These are phyloP conservation scores for Akanthomyces uredinophilus DNA, from an alignment of 2,329 filamentous ascomycete species.

Conservation along the genomic window DNA sequence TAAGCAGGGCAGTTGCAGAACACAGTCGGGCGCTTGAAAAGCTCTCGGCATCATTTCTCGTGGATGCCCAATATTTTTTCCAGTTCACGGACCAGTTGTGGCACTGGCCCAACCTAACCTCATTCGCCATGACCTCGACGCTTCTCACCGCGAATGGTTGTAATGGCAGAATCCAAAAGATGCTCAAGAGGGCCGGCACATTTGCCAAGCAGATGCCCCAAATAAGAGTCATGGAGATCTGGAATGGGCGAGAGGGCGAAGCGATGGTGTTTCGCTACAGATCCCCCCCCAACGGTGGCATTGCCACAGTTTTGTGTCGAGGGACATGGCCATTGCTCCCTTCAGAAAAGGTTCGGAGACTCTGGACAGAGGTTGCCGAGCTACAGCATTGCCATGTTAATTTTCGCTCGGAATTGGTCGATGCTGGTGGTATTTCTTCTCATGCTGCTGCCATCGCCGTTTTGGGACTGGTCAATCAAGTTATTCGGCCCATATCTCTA, in stretches of 20 bases:
- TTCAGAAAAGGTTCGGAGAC: neutral
- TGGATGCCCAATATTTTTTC: neutral
- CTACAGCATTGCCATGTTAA: too few species aligned
- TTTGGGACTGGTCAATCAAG: neutral
- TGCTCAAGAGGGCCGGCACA: neutral
- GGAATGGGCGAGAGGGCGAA: neutral
- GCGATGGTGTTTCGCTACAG: neutral
- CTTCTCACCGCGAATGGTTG: neutral
- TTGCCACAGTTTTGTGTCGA: neutral
- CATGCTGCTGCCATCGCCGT: neutral
- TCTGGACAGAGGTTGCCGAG: neutral
- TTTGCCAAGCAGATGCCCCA: neutral
- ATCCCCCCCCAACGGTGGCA: neutral
- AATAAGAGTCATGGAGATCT: neutral
- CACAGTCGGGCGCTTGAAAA: neutral
- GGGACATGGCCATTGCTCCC: neutral
- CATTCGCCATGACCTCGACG: neutral
- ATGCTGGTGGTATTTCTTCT: neutral
- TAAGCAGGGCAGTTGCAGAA: neutral
- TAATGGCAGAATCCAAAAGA: neutral
- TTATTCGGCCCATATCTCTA: neutral
- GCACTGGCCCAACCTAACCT: neutral
- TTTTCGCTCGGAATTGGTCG: neutral
- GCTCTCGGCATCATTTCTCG: neutral
- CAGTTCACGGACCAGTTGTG: neutral